phyloP scores from a whole-genome alignment of 2,329 filamentous ascomycete genomes.

The Periconia digitata region DNA sequence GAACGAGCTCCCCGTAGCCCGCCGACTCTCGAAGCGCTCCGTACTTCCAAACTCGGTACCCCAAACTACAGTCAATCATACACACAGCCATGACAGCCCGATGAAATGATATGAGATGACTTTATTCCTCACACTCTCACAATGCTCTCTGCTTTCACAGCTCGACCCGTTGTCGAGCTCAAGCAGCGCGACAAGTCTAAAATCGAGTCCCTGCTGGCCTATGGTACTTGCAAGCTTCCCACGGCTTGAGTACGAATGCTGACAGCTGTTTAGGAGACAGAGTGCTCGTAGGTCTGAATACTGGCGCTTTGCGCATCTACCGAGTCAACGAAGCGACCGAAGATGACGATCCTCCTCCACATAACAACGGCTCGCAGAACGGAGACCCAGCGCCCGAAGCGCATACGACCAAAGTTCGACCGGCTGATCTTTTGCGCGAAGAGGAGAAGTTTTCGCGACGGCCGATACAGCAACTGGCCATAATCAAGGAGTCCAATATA shows the following conservation, averaged over 20 bases:
- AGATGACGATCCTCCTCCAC: slow-evolving; percentile 38
- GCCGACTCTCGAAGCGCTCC: slow-evolving; percentile 3
- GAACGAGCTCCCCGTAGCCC: slow-evolving; percentile 14
- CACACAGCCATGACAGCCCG: slow-evolving; percentile 15
- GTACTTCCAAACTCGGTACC: neutral
- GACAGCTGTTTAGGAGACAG: slow-evolving; percentile 67
- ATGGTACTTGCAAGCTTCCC: slow-evolving; percentile 59
- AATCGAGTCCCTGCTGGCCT: slow-evolving; percentile 92
- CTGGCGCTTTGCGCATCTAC: slow-evolving; percentile 85
- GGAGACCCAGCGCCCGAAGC: slow-evolving; percentile 47
- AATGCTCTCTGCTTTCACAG: slow-evolving; percentile 97
- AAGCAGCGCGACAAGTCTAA: slow-evolving; percentile 92
- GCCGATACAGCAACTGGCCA: slow-evolving; percentile 88
- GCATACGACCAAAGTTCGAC: slow-evolving; percentile 38
- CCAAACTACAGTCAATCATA: neutral
- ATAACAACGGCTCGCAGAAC: slow-evolving; percentile 31
- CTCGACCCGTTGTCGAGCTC: slow-evolving; percentile 95
- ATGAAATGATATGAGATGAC: slow-evolving; percentile 24
- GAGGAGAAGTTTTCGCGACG: slow-evolving; percentile 91
- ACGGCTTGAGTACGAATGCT: slow-evolving; percentile 12
- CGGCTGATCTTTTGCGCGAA: slow-evolving; percentile 85
- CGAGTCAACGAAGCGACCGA: slow-evolving; percentile 73
- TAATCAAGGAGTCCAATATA: slow-evolving; percentile 92
- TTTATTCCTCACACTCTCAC: slow-evolving; percentile 11
- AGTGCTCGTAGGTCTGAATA: slow-evolving; percentile 88